Percentiles rank a stretch among this genome's conserved stretches.
phyloP scores from a whole-genome alignment of 2,329 filamentous ascomycete species.

The Alternaria burnsii region DNA sequence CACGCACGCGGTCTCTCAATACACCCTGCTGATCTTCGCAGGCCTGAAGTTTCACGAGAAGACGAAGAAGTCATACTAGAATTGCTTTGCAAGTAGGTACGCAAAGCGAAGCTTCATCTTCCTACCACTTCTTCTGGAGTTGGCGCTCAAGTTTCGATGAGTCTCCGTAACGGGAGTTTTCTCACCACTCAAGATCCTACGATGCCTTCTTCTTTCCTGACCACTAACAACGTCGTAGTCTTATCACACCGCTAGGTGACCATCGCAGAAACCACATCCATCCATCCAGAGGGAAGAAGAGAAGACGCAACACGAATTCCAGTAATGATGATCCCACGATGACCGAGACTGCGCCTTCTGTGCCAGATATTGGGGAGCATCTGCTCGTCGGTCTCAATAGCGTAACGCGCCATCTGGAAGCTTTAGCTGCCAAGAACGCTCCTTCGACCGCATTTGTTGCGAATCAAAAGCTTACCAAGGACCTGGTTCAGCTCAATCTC shows the following conservation, averaged over 20 bases:
- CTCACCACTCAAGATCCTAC: not conserved
- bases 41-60: conserved; percentile 67
- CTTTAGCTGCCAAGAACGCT: conserved; percentile 43
- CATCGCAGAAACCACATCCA: conserved; percentile 64
- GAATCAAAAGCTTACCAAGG: not conserved
- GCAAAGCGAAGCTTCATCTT: conserved; percentile 5
- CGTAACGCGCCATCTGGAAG: conserved; percentile 68
- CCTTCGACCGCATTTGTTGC: conserved; percentile 18
- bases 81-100: conserved; percentile 69
- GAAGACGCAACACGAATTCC: conserved; percentile 31
- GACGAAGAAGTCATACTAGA: conserved; percentile 72
- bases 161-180: not conserved
- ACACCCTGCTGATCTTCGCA: conserved; percentile 44
- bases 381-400: conserved; percentile 72
- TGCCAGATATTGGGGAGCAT: conserved; percentile 60
- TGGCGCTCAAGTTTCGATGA: not conserved
- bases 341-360: conserved; percentile 49
- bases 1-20: not conserved
- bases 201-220: not conserved
- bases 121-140: not conserved
- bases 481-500: not conserved
- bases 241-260: conserved; percentile 70
- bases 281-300: conserved; percentile 69
- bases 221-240: conserved; percentile 52
- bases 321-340: conserved; percentile 8